phyloP scores from a whole-genome alignment of 192 early-diverging fungal species.

The Piromyces finnis region DNA sequence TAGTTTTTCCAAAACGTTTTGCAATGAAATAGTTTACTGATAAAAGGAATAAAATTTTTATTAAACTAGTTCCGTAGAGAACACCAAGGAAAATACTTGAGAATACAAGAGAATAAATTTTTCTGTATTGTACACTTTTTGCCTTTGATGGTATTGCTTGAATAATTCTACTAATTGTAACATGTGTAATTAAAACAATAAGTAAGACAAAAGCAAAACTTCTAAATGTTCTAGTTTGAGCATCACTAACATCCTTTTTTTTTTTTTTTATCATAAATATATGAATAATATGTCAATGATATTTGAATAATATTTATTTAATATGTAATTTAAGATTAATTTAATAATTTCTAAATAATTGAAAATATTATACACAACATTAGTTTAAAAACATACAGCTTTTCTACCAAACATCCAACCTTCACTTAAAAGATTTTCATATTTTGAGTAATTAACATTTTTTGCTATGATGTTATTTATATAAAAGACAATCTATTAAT shows the following conservation, averaged over 20 bases:
- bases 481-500: too few relatives aligned
- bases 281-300: too few relatives aligned
- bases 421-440: slow-evolving; percentile 9
- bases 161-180: slow-evolving; percentile 11
- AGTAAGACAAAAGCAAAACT: slow-evolving; percentile 17
- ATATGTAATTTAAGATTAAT: too few relatives aligned
- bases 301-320: too few relatives aligned
- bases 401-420: slow-evolving; percentile 10
- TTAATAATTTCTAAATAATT: too few relatives aligned
- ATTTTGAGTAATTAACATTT: slow-evolving; percentile 14
- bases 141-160: slow-evolving; percentile 9
- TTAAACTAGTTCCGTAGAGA: slow-evolving; percentile 49
- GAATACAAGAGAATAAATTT: slow-evolving; percentile 32
- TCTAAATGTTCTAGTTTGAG: slow-evolving; percentile 48
- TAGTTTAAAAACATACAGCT: slow-evolving; percentile 58
- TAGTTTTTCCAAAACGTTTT: slow-evolving; percentile 19
- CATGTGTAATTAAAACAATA: slow-evolving; percentile 26
- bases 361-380: too few relatives aligned
- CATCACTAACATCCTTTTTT: slow-evolving; percentile 51
- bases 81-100: slow-evolving; percentile 39
- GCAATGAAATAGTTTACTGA: slow-evolving; percentile 48
- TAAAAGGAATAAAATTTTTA: slow-evolving; percentile 56
- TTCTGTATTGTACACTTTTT: slow-evolving; percentile 9
- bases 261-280: too few relatives aligned
- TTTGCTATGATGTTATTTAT: background rate